Evolutionary conservation across 495 filamentous ascomycete species (phyloP).

Genomic region (Penicillium manginii): DNA sequence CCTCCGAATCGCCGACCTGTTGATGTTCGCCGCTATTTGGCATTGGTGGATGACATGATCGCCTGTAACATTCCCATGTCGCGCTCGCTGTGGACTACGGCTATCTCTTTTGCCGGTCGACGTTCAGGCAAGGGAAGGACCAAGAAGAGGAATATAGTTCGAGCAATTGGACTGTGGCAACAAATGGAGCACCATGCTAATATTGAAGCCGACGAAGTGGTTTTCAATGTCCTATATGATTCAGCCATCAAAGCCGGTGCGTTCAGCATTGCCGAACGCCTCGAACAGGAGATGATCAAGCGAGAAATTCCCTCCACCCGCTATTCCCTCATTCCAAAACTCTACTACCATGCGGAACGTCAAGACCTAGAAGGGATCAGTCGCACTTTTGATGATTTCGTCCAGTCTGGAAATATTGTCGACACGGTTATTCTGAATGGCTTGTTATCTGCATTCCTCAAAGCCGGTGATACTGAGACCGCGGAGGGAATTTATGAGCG

Average conservation of each 20-base stretch:
- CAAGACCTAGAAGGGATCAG: conserved; percentile 70
- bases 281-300: conserved; percentile 76
- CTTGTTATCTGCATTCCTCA: conserved; percentile 76
- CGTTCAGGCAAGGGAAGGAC: conserved; percentile 59
- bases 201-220: conserved; percentile 66
- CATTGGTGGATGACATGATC: conserved; percentile 82
- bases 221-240: conserved; percentile 92
- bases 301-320: conserved; percentile 69
- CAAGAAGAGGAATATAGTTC: conserved; percentile 64
- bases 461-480: conserved; percentile 67
- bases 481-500: conserved; percentile 79
- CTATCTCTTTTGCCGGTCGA: conserved; percentile 75
- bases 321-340: conserved; percentile 74
- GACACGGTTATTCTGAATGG: conserved; percentile 87
- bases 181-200: conserved; percentile 80
- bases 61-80: conserved; percentile 64
- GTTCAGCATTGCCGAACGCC: conserved; percentile 78
- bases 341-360: conserved; percentile 79
- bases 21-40: conserved; percentile 73
- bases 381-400: conserved; percentile 72
- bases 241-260: conserved; percentile 83
- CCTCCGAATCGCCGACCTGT: conserved; percentile 43
- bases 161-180: conserved; percentile 80
- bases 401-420: conserved; percentile 80
- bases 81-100: conserved; percentile 75